Base-by-base conservation (phyloP, 2,329 filamentous ascomycete genomes). In the Mycosphaerella sp. region DNA sequence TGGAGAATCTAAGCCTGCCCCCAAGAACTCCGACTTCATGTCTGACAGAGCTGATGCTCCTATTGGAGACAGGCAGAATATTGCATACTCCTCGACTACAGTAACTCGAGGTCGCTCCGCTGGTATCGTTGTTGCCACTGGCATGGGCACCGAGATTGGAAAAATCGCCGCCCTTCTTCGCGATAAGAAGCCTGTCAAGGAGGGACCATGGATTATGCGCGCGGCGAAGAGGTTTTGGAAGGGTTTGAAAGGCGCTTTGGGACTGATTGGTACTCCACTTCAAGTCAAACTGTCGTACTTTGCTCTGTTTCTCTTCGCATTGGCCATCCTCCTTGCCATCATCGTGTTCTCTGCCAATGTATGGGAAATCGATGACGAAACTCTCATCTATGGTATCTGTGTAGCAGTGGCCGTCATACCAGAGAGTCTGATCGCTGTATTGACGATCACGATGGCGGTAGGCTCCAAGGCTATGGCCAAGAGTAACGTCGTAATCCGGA, bases 211-310 rank as follows among this genome's bases (percentile, higher is more conserved):
- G 50, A 54, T 55, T 36, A 41, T 46, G 5, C 59, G 63, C 8
- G 46, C 45, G 14, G 48, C 34, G 14, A 59, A 58, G 45, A 58
- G 54, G 36, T 43, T 86, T 60, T 73, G 86, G 11, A 82, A 83
- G 48, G 77, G 85, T 51, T 82, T 64, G 55, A 66, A 64, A 48
- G 62, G 58, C 43, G 61, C 58, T 36, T 67, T 74, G 17, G 72
- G 72, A 50, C 60, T 74, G 34, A 80, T 59, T 51, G 89, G 89
- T 45, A 95, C 89, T 1, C 89, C 89, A 0, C 76, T 95, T 41
- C 88, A 93, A 72, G 84, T 86, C 61, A 91, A 88, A 66, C 77
- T 95, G 49, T 89, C 86, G 74, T 91, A 90, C 70, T 85, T 95
- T 65, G 89, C 89, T 17, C 82, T 93, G 42, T 69, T 89, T 6